Evolutionary conservation across 345 rosid species (phyloP).

Genomic region (Populus nigra): DNA sequence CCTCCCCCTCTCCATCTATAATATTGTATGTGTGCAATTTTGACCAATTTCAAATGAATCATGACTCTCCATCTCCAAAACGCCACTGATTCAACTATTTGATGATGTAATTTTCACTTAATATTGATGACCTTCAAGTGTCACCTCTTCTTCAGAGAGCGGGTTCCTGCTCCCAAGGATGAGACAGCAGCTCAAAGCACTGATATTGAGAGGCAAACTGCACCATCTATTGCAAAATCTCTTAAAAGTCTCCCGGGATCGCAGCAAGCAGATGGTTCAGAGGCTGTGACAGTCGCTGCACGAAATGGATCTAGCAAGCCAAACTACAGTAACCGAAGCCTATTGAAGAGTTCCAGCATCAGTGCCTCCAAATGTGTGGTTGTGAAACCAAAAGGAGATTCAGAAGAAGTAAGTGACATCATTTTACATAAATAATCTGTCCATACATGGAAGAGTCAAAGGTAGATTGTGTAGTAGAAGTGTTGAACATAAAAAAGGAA

Average conservation of each 20-base stretch:
- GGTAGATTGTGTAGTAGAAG: neutral
- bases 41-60: neutral
- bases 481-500: neutral
- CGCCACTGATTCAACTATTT: constrained; percentile 1
- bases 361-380: constrained; percentile 90
- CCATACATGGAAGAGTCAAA: neutral
- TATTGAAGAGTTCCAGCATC: constrained; percentile 92
- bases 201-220: constrained; percentile 38
- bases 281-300: constrained; percentile 21
- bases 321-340: constrained; percentile 54
- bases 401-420: constrained; percentile 48
- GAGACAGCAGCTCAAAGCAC: constrained; percentile 30
- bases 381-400: constrained; percentile 39
- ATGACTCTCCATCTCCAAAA: neutral
- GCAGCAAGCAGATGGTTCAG: constrained; percentile 37
- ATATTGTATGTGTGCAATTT: neutral
- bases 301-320: constrained; percentile 39
- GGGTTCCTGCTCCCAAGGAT: constrained; percentile 73
- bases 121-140: constrained; percentile 1
- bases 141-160: constrained; percentile 54
- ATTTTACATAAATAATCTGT: neutral
- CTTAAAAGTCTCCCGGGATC: constrained; percentile 46
- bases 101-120: neutral
- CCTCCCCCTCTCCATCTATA: neutral
- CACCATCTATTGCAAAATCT: constrained; percentile 49